Evolutionary conservation across 331 rosid species (phyloP).

Genomic region (Acacia pycnantha): DNA sequence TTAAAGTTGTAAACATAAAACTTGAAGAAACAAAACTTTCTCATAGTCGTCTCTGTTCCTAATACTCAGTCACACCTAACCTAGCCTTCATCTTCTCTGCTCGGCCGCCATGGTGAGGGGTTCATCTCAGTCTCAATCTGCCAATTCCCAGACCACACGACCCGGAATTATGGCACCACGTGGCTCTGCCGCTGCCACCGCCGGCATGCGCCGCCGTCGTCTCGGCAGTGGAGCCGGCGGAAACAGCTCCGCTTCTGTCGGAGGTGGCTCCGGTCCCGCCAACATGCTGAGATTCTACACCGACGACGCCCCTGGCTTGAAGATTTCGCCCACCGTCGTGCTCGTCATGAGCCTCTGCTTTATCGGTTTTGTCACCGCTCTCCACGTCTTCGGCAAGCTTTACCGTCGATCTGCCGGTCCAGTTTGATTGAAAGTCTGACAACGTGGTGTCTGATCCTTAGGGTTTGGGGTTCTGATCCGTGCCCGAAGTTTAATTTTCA

Average conservation of each 20-base stretch:
- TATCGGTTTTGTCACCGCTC: constrained; percentile 91
- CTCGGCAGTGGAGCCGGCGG: constrained; percentile 30
- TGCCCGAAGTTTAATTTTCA: constrained; percentile 16
- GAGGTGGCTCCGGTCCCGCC: constrained; percentile 52
- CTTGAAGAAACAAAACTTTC: too few relatives aligned
- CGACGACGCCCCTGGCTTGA: constrained; percentile 91
- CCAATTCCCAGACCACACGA: constrained; percentile 56
- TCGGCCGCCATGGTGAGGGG: constrained; percentile 65
- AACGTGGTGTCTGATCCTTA: neutral
- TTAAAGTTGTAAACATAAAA: too few relatives aligned
- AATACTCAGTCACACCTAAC: neutral
- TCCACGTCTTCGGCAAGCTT: constrained; percentile 92
- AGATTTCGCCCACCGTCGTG: constrained; percentile 86
- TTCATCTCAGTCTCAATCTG: constrained; percentile 79
- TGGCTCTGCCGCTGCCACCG: constrained; percentile 86
- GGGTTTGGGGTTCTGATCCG: constrained; percentile 4
- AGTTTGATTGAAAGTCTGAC: constrained; percentile 37
- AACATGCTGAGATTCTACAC: constrained; percentile 98
- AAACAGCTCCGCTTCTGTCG: constrained; percentile 28
- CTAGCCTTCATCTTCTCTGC: neutral
- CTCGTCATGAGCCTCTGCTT: constrained; percentile 91
- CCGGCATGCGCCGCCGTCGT: constrained; percentile 93
- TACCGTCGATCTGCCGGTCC: constrained; percentile 71
- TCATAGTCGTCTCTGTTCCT: neutral
- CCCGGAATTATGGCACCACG: constrained; percentile 83